phyloP scores from a whole-genome alignment of 345 rosid species.

The Carallia pectinifolia region DNA sequence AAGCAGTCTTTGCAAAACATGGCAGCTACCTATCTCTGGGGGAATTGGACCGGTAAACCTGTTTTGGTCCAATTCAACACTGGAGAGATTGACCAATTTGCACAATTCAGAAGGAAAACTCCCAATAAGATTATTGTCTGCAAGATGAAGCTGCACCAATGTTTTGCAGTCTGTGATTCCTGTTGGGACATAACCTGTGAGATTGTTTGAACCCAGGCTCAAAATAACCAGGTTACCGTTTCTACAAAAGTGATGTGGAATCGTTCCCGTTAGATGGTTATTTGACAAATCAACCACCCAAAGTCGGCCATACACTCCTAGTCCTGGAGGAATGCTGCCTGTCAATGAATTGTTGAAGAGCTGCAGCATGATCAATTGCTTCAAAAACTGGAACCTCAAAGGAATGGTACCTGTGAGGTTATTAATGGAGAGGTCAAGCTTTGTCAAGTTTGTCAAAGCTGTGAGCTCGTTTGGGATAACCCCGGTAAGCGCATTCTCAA shows the following conservation, averaged over 20 bases:
- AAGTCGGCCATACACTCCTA: conserved; percentile 65
- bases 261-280: conserved; percentile 59
- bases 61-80: conserved; percentile 73
- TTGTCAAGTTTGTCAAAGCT: conserved; percentile 56
- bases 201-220: conserved; percentile 68
- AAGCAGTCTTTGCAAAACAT: conserved; percentile 60
- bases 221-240: conserved; percentile 51
- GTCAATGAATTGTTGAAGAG: conserved; percentile 66
- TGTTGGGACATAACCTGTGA: conserved; percentile 63
- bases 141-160: conserved; percentile 63
- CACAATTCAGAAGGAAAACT: conserved; percentile 65
- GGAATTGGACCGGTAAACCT: conserved; percentile 68
- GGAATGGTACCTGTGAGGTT: conserved; percentile 68
- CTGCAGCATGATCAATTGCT: conserved; percentile 58
- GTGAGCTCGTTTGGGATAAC: conserved; percentile 70
- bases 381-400: conserved; percentile 62
- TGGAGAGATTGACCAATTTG: conserved; percentile 54
- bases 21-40: conserved; percentile 60
- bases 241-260: conserved; percentile 63
- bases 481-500: conserved; percentile 70
- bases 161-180: conserved; percentile 58
- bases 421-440: conserved; percentile 86
- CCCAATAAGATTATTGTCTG: conserved; percentile 58
- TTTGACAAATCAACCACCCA: conserved; percentile 82
- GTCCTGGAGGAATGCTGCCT: conserved; percentile 68